Conservation (phyloP, 768 basidiomycete genomes). For the Mycena floridula region DNA sequence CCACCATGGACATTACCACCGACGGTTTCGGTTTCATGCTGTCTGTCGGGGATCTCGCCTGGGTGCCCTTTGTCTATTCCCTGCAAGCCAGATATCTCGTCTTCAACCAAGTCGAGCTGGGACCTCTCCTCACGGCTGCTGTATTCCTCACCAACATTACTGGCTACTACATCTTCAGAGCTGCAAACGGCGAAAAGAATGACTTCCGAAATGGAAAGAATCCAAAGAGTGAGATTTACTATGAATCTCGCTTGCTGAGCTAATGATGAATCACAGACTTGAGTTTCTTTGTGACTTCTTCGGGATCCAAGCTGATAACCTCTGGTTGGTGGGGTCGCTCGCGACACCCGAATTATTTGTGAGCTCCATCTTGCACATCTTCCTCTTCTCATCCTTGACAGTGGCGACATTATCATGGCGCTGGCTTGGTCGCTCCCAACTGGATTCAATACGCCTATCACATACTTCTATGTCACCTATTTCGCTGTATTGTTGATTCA, state of each 20-base stretch:
- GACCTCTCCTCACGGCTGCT: slow-evolving; percentile 43
- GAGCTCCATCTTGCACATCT: slow-evolving; percentile 24
- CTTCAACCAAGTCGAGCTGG: slow-evolving; percentile 80
- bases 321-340: slow-evolving; percentile 98
- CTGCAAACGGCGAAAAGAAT: slow-evolving; percentile 89
- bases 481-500: slow-evolving; percentile 88
- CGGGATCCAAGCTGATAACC: slow-evolving; percentile 85
- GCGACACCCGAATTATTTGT: slow-evolving; percentile 91
- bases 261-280: slow-evolving; percentile 48
- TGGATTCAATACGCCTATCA: slow-evolving; percentile 86
- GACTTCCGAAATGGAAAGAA: slow-evolving; percentile 91
- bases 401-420: slow-evolving; percentile 85
- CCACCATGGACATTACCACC: slow-evolving; percentile 95
- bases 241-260: neutral
- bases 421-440: slow-evolving; percentile 92
- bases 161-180: slow-evolving; percentile 91
- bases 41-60: slow-evolving; percentile 82
- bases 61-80: slow-evolving; percentile 93
- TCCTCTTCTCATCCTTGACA: slow-evolving; percentile 17
- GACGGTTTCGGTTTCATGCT: slow-evolving; percentile 99
- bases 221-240: slow-evolving; percentile 68
- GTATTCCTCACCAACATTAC: slow-evolving; percentile 60
- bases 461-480: slow-evolving; percentile 92
- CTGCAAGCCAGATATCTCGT: slow-evolving; percentile 94
- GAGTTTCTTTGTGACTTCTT: slow-evolving; percentile 69